A percentile compares a stretch with the other conserved stretches of the same genome.
phyloP scores from a whole-genome alignment of 1,284 basidiomycete genomes.

The Vanrija sp. region DNA sequence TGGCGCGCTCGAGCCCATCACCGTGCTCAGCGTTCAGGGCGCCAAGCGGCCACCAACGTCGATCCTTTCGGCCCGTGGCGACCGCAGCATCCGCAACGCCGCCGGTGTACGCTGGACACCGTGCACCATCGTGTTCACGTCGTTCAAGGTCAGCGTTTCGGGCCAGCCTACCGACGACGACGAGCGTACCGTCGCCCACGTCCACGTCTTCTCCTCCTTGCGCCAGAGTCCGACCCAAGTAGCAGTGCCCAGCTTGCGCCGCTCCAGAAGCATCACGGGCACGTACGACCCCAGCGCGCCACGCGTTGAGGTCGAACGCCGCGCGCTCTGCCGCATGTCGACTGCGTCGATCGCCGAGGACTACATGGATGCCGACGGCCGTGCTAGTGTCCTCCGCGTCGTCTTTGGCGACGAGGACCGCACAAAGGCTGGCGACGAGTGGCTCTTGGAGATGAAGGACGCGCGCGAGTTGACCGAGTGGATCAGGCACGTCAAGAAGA shows the following conservation, averaged over 20 bases:
- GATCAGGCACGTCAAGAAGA: conserved; percentile 35
- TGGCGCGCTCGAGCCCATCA: conserved; percentile 25
- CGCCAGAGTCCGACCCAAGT: background rate
- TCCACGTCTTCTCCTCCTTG: conserved; percentile 13
- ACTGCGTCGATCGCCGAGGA: conserved; percentile 9
- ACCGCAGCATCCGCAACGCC: background rate
- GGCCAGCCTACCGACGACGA: conserved; percentile 1
- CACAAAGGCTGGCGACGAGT: conserved; percentile 20
- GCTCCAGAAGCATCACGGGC: background rate
- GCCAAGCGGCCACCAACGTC: conserved; percentile 9
- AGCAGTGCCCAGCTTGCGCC: background rate
- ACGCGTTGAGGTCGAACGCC: conserved; percentile 16
- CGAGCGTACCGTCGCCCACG: conserved; percentile 18
- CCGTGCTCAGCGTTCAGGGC: conserved; percentile 22
- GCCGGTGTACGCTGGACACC: conserved; percentile 10
- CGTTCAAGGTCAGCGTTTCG: conserved; percentile 14
- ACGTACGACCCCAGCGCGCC: background rate
- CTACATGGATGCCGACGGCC: conserved; percentile 4
- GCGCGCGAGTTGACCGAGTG: conserved; percentile 30
- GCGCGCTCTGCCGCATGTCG: conserved; percentile 6
- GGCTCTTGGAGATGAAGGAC: conserved; percentile 36
- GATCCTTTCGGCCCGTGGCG: background rate
- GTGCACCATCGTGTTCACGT: conserved; percentile 17
- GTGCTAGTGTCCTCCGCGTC: conserved; percentile 12
- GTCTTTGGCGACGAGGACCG: conserved; percentile 16